A percentile compares a stretch with the other conserved stretches of the same genome.
phyloP scores from a whole-genome alignment of 2,329 filamentous ascomycete species.

The Chaetomium olivaceum region DNA sequence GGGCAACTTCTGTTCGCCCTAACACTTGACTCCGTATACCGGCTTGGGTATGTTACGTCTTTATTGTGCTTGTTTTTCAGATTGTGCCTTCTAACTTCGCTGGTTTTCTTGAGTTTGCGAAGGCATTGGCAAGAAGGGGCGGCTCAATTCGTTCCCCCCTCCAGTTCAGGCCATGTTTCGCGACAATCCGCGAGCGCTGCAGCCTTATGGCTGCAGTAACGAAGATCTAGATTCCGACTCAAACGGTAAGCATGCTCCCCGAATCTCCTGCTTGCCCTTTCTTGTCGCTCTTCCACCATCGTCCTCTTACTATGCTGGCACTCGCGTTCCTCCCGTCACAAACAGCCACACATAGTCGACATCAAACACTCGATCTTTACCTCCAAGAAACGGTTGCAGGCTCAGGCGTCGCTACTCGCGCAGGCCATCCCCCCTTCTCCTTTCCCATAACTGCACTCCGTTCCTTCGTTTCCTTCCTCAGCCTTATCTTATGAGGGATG shows the following conservation, averaged over 20 bases:
- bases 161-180: slow-evolving; percentile 13
- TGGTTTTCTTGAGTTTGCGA: background rate
- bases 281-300: background rate
- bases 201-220: slow-evolving; percentile 3
- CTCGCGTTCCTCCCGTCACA: background rate
- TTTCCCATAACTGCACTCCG: background rate
- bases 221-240: background rate
- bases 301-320: background rate
- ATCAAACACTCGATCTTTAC: background rate
- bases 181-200: background rate
- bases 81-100: background rate
- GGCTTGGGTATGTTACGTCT: background rate
- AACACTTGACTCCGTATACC: background rate
- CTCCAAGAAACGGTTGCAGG: no score
- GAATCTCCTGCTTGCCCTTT: background rate
- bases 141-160: background rate
- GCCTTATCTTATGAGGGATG: background rate
- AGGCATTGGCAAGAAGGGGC: background rate
- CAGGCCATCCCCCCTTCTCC: background rate
- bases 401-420: background rate
- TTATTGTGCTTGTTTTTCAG: background rate
- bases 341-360: background rate
- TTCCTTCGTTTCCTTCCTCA: background rate
- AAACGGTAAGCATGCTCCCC: slow-evolving; percentile 2
- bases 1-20: background rate